phyloP scores from a whole-genome alignment of 306 rosid genomes.

The Glycine latifolia region DNA sequence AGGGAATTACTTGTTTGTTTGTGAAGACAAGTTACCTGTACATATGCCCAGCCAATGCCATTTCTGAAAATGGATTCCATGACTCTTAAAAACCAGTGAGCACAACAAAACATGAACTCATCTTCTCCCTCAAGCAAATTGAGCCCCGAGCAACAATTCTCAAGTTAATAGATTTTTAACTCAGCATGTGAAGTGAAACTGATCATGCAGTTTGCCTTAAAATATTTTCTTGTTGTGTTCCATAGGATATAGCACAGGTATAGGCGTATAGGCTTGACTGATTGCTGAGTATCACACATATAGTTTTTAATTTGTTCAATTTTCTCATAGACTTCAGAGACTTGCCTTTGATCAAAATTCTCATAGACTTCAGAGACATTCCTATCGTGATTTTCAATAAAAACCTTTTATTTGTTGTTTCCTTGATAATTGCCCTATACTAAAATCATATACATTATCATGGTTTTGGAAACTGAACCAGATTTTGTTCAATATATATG shows the following conservation, averaged over 20 bases:
- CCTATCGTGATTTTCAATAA: too few species aligned
- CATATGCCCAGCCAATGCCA: slow-evolving; percentile 97
- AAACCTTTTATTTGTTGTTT: too few species aligned
- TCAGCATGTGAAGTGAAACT: not conserved
- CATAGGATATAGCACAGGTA: not conserved
- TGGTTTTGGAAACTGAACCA: too few species aligned
- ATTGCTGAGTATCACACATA: not conserved
- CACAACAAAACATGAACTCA: slow-evolving; percentile 97
- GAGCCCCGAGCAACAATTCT: slow-evolving; percentile 76
- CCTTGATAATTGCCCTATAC: too few species aligned
- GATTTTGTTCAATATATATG: too few species aligned
- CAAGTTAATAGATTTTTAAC: slow-evolving; percentile 15
- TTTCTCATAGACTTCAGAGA: not conserved
- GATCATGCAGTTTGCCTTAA: not conserved
- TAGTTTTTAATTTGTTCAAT: not conserved
- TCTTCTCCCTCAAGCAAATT: slow-evolving; percentile 97
- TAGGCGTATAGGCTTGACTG: not conserved
- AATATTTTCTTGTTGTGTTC: not conserved
- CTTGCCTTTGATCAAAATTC: not conserved
- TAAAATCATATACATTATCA: too few species aligned
- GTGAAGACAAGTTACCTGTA: slow-evolving; percentile 64
- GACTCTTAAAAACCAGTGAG: slow-evolving; percentile 87
- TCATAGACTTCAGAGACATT: too few species aligned
- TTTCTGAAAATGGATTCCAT: slow-evolving; percentile 83
- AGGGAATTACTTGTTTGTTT: not conserved